Base-by-base conservation (phyloP, 1,284 basidiomycete genomes). In the Malassezia dermatis region DNA sequence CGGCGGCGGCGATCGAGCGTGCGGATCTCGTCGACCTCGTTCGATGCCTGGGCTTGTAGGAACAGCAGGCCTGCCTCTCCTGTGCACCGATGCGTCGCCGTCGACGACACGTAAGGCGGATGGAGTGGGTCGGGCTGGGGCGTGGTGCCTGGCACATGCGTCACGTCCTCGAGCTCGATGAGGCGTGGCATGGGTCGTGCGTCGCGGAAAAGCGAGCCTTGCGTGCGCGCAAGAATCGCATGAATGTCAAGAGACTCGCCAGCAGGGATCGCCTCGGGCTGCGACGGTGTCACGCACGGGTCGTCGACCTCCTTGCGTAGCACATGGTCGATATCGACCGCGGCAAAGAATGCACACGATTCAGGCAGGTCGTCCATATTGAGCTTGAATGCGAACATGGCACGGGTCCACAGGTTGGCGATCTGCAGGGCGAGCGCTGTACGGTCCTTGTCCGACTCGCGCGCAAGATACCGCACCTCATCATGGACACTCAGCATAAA, bases 401-500 rank as follows among this genome's bases (percentile, higher is more conserved):
- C 83, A 12, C 93, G 81, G 3, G 91, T 98, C 93, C 93, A 98
- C 4, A 95, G 77, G 75, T 98, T 98, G 35, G 89, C 88, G 48
- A 98, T 83, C 76, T 98, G 93, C 41, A 99, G 76, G 0, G 94
- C 94, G n/a, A 98, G 79, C 2, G 89, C 86, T 0, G 85, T 83
- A 13, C 91, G 84, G 74, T 91, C 88, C 64, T 80, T 81, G 77
- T 99, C 94, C 60, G 85, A 81, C 49, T 95, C 90, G 45, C 80
- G 80, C 39, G 91, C 89, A 8, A 98, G 81, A 74, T 96, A 98
- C 2, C 93, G 84, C 28, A 98, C 81, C 76, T 98, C 93, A 75
- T 98, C 93, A 75, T 98, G 94, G 0, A 98, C 89, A 11, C 90
- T 95, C 53, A 99, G 86, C 60, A 98, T 85, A 76, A 94, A 98